Conservation (phyloP, 1,284 basidiomycete genomes). For the Xanthoconium separans region DNA sequence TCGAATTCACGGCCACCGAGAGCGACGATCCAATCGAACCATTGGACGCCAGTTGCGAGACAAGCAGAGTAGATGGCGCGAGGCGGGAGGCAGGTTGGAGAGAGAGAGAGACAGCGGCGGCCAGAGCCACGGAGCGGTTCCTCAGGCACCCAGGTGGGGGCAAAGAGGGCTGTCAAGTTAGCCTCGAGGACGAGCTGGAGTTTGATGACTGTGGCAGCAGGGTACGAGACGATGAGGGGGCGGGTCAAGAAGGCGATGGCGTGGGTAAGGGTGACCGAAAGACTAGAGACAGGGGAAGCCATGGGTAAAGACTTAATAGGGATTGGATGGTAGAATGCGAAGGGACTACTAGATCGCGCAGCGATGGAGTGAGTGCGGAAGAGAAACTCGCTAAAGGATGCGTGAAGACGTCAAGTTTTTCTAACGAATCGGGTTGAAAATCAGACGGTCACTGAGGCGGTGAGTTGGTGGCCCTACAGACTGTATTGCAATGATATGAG, state of each 20-base stretch:
- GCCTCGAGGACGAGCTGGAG: conserved; percentile 69
- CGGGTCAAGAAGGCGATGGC: conserved; percentile 70
- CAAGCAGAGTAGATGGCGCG: conserved; percentile 69
- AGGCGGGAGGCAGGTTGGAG: conserved; percentile 65
- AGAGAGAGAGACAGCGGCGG: conserved; percentile 70
- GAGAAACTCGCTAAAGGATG: conserved; percentile 27
- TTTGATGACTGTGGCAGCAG: conserved; percentile 58
- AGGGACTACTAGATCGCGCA: conserved; percentile 55
- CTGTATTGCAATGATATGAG: conserved; percentile 13
- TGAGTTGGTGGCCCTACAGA: conserved; percentile 24
- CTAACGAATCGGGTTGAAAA: conserved; percentile 22
- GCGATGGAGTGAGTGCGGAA: conserved; percentile 48
- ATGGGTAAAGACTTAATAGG: conserved; percentile 28
- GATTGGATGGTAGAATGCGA: conserved; percentile 24
- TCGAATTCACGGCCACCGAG: conserved; percentile 72
- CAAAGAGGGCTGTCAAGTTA: conserved; percentile 65
- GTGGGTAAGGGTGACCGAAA: conserved; percentile 66
- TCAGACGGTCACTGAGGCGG: conserved; percentile 20
- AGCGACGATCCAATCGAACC: conserved; percentile 71
- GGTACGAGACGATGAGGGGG: conserved; percentile 54
- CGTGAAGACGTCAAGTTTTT: conserved; percentile 26
- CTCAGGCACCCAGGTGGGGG: conserved; percentile 58
- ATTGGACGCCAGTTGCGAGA: conserved; percentile 63
- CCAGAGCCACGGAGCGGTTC: conserved; percentile 67
- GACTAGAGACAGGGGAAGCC: conserved; percentile 50